A percentile compares a stretch with the other conserved stretches of the same genome.
Evolutionary conservation across 73 alveolate species (phyloP).

Genomic region (Tetrahymena malaccensis): DNA sequence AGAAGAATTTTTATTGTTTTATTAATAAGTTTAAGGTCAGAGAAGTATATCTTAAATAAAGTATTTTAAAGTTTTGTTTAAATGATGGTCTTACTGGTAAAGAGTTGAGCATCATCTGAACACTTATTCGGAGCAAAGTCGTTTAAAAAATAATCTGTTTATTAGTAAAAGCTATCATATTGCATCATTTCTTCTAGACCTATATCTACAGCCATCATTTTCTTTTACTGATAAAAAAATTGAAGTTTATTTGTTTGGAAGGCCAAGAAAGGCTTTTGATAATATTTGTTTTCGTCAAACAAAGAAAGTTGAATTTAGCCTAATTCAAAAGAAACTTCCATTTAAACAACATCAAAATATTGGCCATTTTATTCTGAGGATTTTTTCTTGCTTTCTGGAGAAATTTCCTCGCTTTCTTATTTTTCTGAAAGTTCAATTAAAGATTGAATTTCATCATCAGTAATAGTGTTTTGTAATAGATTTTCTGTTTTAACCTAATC

Average conservation of each 20-base stretch:
- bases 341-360: background rate
- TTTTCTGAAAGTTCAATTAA: background rate
- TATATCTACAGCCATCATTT: background rate
- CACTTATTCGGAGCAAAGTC: background rate
- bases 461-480: background rate
- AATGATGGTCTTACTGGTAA: background rate
- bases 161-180: background rate
- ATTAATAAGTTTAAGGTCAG: background rate
- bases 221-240: background rate
- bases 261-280: background rate
- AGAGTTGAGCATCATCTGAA: background rate
- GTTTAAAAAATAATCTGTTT: background rate
- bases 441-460: background rate
- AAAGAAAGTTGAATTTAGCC: background rate
- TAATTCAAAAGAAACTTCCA: background rate
- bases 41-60: background rate
- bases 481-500: slow-evolving; percentile 7
- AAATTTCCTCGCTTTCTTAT: background rate
- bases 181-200: background rate
- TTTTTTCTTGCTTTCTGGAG: background rate
- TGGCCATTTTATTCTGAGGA: background rate
- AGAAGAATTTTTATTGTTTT: background rate
- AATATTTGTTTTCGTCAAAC: background rate
- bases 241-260: background rate
- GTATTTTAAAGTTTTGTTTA: background rate